Evolutionary conservation across 2,329 filamentous ascomycete species (phyloP).

Genomic region (Aaosphaeria arxii): DNA sequence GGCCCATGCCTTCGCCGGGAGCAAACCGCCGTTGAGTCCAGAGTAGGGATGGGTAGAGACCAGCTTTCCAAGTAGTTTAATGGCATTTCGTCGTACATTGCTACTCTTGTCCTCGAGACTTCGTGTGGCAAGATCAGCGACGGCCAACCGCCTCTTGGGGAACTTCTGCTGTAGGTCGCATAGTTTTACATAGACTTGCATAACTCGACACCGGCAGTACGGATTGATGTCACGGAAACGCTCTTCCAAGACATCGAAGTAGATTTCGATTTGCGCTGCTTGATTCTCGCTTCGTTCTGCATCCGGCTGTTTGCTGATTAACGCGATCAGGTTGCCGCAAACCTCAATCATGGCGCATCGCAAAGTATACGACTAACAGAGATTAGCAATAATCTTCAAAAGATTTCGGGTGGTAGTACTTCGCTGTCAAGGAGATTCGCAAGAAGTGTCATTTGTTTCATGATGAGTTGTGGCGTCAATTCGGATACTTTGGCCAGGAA

Average conservation of each 20-base stretch:
- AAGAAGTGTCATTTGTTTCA: slow-evolving; percentile 94
- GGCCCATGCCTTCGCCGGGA: slow-evolving; percentile 83
- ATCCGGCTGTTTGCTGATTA: slow-evolving; percentile 80
- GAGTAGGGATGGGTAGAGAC: slow-evolving; percentile 90
- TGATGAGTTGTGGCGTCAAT: slow-evolving; percentile 83
- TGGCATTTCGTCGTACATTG: slow-evolving; percentile 90
- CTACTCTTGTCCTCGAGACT: slow-evolving; percentile 98
- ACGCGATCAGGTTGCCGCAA: slow-evolving; percentile 88
- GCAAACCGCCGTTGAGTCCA: slow-evolving; percentile 64
- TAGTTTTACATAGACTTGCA: slow-evolving; percentile 89
- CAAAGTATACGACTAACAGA: slow-evolving; percentile 75
- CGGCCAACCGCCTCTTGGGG: slow-evolving; percentile 83
- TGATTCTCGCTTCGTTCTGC: slow-evolving; percentile 83
- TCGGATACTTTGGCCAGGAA: slow-evolving; percentile 95
- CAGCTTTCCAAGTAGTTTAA: slow-evolving; percentile 83
- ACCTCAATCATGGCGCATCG: slow-evolving; percentile 94
- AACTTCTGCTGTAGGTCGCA: slow-evolving; percentile 91
- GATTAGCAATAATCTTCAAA: slow-evolving; percentile 1
- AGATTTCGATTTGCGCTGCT: slow-evolving; percentile 92
- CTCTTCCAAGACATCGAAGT: slow-evolving; percentile 95
- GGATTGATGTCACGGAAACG: slow-evolving; percentile 95
- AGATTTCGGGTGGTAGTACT: slow-evolving; percentile 43
- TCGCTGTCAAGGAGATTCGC: slow-evolving; percentile 96
- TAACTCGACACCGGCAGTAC: slow-evolving; percentile 85
- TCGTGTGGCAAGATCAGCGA: slow-evolving; percentile 79